These are phyloP conservation scores for Pythium sp. DNA, from an alignment of 352 stramenopile genomes.

Conservation along the genomic window DNA sequence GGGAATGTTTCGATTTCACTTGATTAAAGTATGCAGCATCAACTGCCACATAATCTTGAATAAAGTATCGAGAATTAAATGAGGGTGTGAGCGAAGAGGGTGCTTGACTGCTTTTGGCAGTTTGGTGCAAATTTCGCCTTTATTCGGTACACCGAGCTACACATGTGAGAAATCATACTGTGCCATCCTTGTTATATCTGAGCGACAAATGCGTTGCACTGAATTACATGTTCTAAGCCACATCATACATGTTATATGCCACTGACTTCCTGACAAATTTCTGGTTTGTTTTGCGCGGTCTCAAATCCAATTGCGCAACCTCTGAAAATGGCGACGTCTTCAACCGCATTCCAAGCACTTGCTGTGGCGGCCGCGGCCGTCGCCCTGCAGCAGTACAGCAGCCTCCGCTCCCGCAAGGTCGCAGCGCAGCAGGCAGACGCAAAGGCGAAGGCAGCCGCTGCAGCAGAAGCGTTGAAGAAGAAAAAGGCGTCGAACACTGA, in stretches of 20 bases:
- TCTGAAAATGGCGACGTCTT: neutral
- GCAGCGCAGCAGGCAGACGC: neutral
- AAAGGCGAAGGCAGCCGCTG: slow-evolving; percentile 13
- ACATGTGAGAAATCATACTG: too few relatives aligned
- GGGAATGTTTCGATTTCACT: neutral
- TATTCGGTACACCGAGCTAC: too few relatives aligned
- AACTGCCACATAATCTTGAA: neutral
- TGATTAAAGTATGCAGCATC: neutral
- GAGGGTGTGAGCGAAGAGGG: too few relatives aligned
- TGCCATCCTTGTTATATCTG: too few relatives aligned
- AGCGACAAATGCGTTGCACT: too few relatives aligned
- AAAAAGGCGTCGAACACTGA: neutral
- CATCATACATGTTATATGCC: neutral
- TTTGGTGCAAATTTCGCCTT: too few relatives aligned
- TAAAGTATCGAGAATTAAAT: neutral
- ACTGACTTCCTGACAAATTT: neutral
- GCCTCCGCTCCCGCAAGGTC: slow-evolving; percentile 15
- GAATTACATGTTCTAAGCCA: too few relatives aligned
- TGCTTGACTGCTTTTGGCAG: too few relatives aligned
- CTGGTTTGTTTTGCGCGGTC: too few relatives aligned
- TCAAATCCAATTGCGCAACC: neutral
- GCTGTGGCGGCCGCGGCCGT: slow-evolving; percentile 28
- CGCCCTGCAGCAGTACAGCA: slow-evolving; percentile 44
- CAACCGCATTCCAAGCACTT: slow-evolving; percentile 19
- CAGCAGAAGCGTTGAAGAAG: slow-evolving; percentile 5